A percentile compares a stretch with the other conserved stretches of the same genome.
Evolutionary conservation across 768 basidiomycete species (phyloP).

Genomic region (Suillus variegatus): DNA sequence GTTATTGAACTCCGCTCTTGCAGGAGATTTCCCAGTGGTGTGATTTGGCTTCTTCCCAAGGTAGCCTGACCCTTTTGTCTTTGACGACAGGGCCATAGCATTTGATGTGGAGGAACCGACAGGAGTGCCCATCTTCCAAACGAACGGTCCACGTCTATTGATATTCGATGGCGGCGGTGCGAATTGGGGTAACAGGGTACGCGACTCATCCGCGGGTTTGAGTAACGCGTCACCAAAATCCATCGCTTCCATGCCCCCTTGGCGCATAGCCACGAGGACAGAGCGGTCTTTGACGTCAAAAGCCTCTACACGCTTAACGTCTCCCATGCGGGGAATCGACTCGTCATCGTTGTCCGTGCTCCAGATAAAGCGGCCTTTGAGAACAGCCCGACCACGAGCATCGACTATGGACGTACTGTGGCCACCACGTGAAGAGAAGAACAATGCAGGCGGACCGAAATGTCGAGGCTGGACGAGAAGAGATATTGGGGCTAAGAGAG

Average conservation of each 20-base stretch:
- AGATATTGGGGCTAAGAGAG: constrained; percentile 72
- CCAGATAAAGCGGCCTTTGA: constrained; percentile 82
- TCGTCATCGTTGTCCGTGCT: constrained; percentile 61
- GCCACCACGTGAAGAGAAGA: constrained; percentile 87
- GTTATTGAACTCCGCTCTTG: constrained; percentile 52
- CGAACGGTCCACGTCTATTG: constrained; percentile 72
- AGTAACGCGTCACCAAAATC: constrained; percentile 80
- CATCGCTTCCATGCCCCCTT: constrained; percentile 81
- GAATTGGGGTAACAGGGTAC: constrained; percentile 72
- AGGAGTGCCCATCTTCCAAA: constrained; percentile 83
- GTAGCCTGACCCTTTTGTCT: constrained; percentile 38
- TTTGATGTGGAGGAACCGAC: constrained; percentile 44
- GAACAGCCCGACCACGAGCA: constrained; percentile 79
- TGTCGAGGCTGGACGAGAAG: constrained; percentile 76
- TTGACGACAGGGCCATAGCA: constrained; percentile 42
- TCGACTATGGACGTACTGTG: constrained; percentile 89
- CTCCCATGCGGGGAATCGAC: constrained; percentile 59
- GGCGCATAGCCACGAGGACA: constrained; percentile 82
- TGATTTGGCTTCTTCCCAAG: constrained; percentile 52
- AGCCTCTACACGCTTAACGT: constrained; percentile 81
- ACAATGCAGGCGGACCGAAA: constrained; percentile 85
- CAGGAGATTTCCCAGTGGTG: constrained; percentile 47
- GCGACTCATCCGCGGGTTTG: constrained; percentile 78
- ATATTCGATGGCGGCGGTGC: constrained; percentile 57
- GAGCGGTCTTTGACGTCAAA: constrained; percentile 77